These are phyloP conservation scores for Aureobasidium subglaciale DNA, from an alignment of 2,329 filamentous ascomycete genomes.

Conservation along the genomic window DNA sequence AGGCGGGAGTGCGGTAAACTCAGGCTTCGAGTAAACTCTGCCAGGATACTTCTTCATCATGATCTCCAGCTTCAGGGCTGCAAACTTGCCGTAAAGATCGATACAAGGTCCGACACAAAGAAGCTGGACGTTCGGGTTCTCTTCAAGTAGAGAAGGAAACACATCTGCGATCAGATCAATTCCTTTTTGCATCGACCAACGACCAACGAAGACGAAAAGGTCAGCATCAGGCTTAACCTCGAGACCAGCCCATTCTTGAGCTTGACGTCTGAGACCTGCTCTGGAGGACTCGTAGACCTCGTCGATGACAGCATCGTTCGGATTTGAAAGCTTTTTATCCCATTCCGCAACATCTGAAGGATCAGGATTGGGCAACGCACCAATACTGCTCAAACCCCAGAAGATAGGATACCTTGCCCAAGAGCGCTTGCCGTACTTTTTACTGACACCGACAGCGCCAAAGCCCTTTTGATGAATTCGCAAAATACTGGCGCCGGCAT, in stretches of 20 bases:
- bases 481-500: constrained; percentile 59
- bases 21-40: constrained; percentile 60
- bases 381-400: constrained; percentile 58
- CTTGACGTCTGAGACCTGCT: constrained; percentile 50
- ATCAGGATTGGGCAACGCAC: constrained; percentile 58
- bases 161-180: constrained; percentile 63
- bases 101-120: constrained; percentile 60
- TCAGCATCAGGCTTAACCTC: constrained; percentile 55
- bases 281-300: constrained; percentile 47
- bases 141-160: constrained; percentile 56
- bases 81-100: constrained; percentile 61
- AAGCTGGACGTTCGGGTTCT: constrained; percentile 53
- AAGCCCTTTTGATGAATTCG: constrained; percentile 61
- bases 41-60: constrained; percentile 61
- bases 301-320: constrained; percentile 47
- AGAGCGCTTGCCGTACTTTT: constrained; percentile 61
- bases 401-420: constrained; percentile 63
- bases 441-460: constrained; percentile 60
- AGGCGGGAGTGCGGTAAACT: constrained; percentile 60
- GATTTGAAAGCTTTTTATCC: constrained; percentile 47
- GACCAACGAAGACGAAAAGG: constrained; percentile 61
- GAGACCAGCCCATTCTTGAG: constrained; percentile 61
- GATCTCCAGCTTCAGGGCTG: constrained; percentile 55
- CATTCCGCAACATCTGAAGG: constrained; percentile 57
- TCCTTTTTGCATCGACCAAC: constrained; percentile 64